Base-by-base conservation (phyloP, 176 grass and related monocot genomes). In the Pontederia crassipes region DNA sequence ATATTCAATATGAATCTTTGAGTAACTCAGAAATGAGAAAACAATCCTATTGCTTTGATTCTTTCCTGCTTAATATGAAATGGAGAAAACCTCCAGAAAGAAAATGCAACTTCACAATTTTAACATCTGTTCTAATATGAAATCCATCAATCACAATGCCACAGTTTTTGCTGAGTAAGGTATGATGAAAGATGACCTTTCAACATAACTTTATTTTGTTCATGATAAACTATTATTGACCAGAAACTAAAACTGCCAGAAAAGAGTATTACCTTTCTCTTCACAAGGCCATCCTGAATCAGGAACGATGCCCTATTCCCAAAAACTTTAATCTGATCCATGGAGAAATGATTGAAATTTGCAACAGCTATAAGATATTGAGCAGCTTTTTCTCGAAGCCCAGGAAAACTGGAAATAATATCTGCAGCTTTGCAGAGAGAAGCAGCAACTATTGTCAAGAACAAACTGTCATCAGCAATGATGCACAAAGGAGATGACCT, bases 381-480 rank as follows among this genome's bases (percentile, higher is more conserved):
- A 54, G 75, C 63, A 71, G 83, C 91, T 54, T 71, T 90, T 48
- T 80, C 66, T 73, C 69, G 77, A 11, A 87, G 71, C 56, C 86
- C 80, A 78, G 91, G 91, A 82, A 90, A 90, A 66, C 72, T 81
- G 49, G 78, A 63, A 66, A 87, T 79, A 28, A 90, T 78, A 58
- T 87, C 67, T 77, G 86, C 81, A 77, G 81, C 61, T 64, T 88
- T 76, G 60, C 77, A 89, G 12, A 90, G 69, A 64, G 78, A 82
- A 59, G 83, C 77, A 62, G 82, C 63, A 55, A 85, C 48, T 45
- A 82, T 71, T 67, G 86, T 75, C 54, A 96, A 72, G 74, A 96
- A 80, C 80, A 90, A 59, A 54, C 91, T 96, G 48, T 96, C 91
- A 70, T 96, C 91, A 66, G 78, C 81, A 68, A 96, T 81, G 52